Conservation (phyloP, 768 basidiomycete genomes). For the Pleurotus tuber-regium region DNA sequence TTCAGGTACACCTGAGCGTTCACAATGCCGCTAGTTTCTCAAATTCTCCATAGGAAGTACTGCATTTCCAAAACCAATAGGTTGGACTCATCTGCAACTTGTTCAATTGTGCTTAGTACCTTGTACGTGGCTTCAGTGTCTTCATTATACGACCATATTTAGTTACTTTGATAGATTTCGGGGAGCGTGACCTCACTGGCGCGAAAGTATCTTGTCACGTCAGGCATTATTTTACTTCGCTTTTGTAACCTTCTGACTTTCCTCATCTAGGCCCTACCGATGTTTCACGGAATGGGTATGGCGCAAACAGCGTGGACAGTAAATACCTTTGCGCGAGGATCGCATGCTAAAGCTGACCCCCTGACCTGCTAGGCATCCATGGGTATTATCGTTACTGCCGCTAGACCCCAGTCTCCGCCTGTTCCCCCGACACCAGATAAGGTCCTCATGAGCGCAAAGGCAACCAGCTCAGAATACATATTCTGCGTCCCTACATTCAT, state of each 20-base stretch:
- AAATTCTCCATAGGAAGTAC: slow-evolving; percentile 1
- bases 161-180: slow-evolving; percentile 13
- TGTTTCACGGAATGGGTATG: slow-evolving; percentile 30
- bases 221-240: not conserved
- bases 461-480: slow-evolving; percentile 19
- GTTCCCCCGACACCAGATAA: slow-evolving; percentile 26
- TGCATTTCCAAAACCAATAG: slow-evolving; percentile 21
- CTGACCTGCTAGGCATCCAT: slow-evolving; percentile 23
- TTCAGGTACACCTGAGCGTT: too few species aligned
- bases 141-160: not conserved
- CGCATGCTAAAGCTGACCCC: too few species aligned
- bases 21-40: too few species aligned
- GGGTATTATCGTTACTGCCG: slow-evolving; percentile 25
- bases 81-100: slow-evolving; percentile 13
- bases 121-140: not conserved
- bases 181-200: slow-evolving; percentile 23
- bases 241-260: slow-evolving; percentile 10
- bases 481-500: slow-evolving; percentile 29
- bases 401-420: slow-evolving; percentile 26
- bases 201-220: not conserved
- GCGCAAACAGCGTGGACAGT: slow-evolving; percentile 18
- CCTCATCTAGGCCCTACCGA: slow-evolving; percentile 26
- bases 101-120: slow-evolving; percentile 15
- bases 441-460: slow-evolving; percentile 22
- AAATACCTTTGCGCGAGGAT: not conserved